Evolutionary conservation across 139 green algal species (phyloP), one percentile per base, ranked within the genome.

Genomic region (Zygnema circumcarinatum): DNA sequence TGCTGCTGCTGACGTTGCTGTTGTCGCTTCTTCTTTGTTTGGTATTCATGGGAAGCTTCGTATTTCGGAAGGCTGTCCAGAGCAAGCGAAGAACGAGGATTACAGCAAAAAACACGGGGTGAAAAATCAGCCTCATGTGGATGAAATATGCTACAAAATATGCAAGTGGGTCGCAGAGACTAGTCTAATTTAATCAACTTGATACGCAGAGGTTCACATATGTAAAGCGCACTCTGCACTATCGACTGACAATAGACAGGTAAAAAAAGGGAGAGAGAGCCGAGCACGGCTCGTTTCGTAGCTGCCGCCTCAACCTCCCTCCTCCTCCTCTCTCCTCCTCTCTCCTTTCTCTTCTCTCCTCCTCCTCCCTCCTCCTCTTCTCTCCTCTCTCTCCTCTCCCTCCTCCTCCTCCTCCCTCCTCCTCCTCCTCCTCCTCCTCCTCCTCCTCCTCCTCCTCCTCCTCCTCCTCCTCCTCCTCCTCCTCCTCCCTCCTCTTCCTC

Each of bases 31-130:
- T 92, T 92, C 79, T 92, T 92, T 36, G 89, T 92, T 38, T 92
- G 87, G 84, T 78, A 92, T 88, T 92, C 89, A 33, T 92, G 89
- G 0, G 88, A 93, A 0, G 78, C 29, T 75, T 92, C 88, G 79
- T 92, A 86, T 74, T 91, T 76, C 16, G 89, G 89, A 73, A 92
- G 42, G 35, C 68, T 88, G 85, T 41, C 40, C 35, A 89, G 73
- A 39, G 11, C 21, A 36, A 25, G 21, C 52, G 54, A 83, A 83
- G 33, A 47, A 11, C 2, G 32, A 81, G 31, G 74, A 53, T 35
- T 79, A 72, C 56, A 72, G 25, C 29, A 25, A 29, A 72, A 31
- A 72, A 29, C 56, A 25, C 25, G 29, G 25, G 33, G 16, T 35
- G 41, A 72, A 72, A 25, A 72, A 25, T 25, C 56, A 72, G 25